Percentiles rank a stretch among this genome's conserved stretches.
phyloP scores from a whole-genome alignment of 1,284 basidiomycete species.

The Heterobasidion annosum region DNA sequence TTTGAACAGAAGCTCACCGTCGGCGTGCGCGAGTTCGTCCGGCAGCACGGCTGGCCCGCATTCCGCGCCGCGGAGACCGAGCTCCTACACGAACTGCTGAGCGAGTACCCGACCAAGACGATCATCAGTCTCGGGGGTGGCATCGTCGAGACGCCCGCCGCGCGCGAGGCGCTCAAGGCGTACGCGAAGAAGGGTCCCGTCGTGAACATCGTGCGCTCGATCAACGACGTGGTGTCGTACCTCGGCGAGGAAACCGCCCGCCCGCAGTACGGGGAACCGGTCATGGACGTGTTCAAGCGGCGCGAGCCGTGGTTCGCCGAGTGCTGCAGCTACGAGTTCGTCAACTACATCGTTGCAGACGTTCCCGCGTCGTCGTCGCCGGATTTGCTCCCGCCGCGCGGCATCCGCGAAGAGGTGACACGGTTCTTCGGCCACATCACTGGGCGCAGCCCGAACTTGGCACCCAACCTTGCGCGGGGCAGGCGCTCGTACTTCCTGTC shows the following conservation, averaged over 20 bases:
- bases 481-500: conserved; percentile 85
- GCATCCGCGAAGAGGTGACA: conserved; percentile 38
- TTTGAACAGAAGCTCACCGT: conserved; percentile 63
- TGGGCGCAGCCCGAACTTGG: conserved; percentile 62
- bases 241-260: conserved; percentile 69
- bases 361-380: background rate
- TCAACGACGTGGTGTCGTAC: conserved; percentile 70
- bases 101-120: conserved; percentile 48
- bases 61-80: conserved; percentile 63
- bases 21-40: conserved; percentile 73
- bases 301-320: conserved; percentile 86
- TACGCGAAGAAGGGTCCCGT: conserved; percentile 63
- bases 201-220: conserved; percentile 64
- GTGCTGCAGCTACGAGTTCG: conserved; percentile 80
- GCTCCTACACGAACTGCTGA: conserved; percentile 54
- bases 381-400: conserved; percentile 7
- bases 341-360: conserved; percentile 52
- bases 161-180: conserved; percentile 60
- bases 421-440: conserved; percentile 90
- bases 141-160: conserved; percentile 80
- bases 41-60: conserved; percentile 66
- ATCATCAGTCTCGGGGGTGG: conserved; percentile 94
- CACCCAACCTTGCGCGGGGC: conserved; percentile 46
- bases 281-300: conserved; percentile 77
- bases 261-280: conserved; percentile 83